A percentile compares a stretch with the other conserved stretches of the same genome.
phyloP scores from a whole-genome alignment of 352 stramenopile species.

The Achlya hypogyna region DNA sequence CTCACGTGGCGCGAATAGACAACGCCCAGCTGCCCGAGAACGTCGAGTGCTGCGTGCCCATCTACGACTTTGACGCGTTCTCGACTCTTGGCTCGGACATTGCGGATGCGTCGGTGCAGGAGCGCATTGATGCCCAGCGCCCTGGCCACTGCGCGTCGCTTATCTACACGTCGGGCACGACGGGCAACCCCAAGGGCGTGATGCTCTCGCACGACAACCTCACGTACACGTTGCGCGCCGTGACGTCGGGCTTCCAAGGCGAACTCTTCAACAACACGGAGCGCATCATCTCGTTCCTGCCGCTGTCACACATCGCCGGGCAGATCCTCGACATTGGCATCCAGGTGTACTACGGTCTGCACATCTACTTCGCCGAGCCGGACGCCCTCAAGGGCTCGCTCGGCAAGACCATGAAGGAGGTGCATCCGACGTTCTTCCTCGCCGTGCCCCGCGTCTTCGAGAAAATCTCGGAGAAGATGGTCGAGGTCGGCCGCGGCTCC shows the following conservation, averaged over 20 bases:
- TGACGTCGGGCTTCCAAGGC: conserved; percentile 51
- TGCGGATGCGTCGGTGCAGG: conserved; percentile 25
- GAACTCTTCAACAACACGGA: conserved; percentile 64
- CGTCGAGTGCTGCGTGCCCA: conserved; percentile 32
- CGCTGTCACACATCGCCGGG: conserved; percentile 72
- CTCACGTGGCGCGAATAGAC: background rate
- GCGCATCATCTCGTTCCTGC: conserved; percentile 82
- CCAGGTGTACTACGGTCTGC: conserved; percentile 30
- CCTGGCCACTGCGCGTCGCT: conserved; percentile 82
- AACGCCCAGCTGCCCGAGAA: conserved; percentile 31
- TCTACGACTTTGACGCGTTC: conserved; percentile 58
- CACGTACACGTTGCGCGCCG: conserved; percentile 52
- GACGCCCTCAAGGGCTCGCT: conserved; percentile 71
- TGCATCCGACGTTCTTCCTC: conserved; percentile 75
- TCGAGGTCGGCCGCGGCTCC: conserved; percentile 31
- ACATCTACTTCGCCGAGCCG: conserved; percentile 62
- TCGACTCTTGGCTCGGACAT: conserved; percentile 36
- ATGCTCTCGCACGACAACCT: conserved; percentile 49
- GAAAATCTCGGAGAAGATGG: conserved; percentile 78
- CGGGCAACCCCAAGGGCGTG: conserved; percentile 57
- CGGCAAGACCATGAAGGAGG: conserved; percentile 49
- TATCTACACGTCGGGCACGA: conserved; percentile 63
- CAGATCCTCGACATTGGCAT: conserved; percentile 35
- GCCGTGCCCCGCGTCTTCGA: conserved; percentile 68
- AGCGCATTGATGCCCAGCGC: conserved; percentile 41